Conservation (phyloP, 2,329 filamentous ascomycete species). For the Ceratocystis diversiconidia region DNA sequence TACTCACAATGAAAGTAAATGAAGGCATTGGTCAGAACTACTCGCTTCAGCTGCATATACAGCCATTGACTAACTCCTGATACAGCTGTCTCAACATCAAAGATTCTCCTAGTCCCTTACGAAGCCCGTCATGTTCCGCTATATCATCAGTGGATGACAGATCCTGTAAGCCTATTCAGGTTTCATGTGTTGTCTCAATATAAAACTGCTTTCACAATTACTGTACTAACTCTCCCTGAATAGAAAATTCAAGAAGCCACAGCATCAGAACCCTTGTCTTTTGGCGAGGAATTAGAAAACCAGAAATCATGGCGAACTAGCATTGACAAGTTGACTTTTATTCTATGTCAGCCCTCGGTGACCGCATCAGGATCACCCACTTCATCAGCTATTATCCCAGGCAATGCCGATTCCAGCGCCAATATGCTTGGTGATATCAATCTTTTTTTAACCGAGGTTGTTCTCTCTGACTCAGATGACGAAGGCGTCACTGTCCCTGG, state of each 20-base stretch:
- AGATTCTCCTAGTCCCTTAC: slow-evolving; percentile 70
- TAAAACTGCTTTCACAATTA: not conserved
- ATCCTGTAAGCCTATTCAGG: slow-evolving; percentile 39
- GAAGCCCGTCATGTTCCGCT: slow-evolving; percentile 62
- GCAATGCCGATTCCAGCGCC: slow-evolving; percentile 38
- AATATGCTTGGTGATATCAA: slow-evolving; percentile 64
- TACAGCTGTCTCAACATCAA: slow-evolving; percentile 51
- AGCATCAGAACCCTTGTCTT: slow-evolving; percentile 68
- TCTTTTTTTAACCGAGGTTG: slow-evolving; percentile 52
- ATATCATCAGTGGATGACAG: slow-evolving; percentile 89
- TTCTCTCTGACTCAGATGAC: slow-evolving; percentile 31
- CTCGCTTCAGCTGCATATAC: not conserved
- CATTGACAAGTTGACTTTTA: slow-evolving; percentile 82
- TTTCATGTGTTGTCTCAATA: not conserved
- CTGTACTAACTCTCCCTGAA: not conserved
- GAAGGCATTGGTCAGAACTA: slow-evolving; percentile 29
- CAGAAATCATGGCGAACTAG: slow-evolving; percentile 75
- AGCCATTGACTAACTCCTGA: not conserved
- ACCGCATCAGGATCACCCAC: not conserved
- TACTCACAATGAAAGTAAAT: slow-evolving; percentile 32
- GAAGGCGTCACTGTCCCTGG: slow-evolving; percentile 21
- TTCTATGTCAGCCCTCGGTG: slow-evolving; percentile 45
- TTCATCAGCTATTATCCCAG: slow-evolving; percentile 16
- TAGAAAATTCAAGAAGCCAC: slow-evolving; percentile 66
- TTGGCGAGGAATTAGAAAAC: slow-evolving; percentile 79